Evolutionary conservation across 2,329 filamentous ascomycete genomes (phyloP).

Genomic region (Penicillium sp.): DNA sequence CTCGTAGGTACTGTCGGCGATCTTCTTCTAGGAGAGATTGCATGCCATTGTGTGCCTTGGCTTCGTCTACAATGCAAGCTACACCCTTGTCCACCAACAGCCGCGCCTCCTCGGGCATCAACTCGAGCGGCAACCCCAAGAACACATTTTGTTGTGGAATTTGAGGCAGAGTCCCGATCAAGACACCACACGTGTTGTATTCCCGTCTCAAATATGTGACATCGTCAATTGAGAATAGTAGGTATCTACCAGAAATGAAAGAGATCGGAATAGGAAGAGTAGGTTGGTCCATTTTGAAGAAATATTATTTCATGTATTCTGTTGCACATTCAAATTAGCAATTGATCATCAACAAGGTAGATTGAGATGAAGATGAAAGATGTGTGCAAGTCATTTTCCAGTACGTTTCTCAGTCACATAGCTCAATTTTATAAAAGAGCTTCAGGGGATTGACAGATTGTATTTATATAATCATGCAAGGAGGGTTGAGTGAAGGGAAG

Average conservation of each 20-base stretch:
- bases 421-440: constrained; percentile 44
- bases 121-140: constrained; percentile 79
- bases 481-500: background rate
- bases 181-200: constrained; percentile 81
- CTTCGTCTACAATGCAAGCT: constrained; percentile 80
- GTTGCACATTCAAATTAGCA: constrained; percentile 26
- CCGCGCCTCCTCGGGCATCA: constrained; percentile 86
- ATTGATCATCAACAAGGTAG: constrained; percentile 8
- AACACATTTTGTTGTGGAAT: constrained; percentile 95
- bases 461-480: constrained; percentile 65
- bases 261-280: constrained; percentile 73
- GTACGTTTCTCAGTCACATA: constrained; percentile 47
- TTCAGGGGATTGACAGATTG: constrained; percentile 86
- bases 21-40: constrained; percentile 58
- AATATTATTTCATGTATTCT: constrained; percentile 16
- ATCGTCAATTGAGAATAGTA: constrained; percentile 83
- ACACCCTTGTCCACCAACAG: constrained; percentile 74
- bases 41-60: constrained; percentile 67
- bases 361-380: constrained; percentile 8
- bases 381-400: constrained; percentile 32
- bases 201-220: constrained; percentile 75
- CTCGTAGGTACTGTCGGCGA: constrained; percentile 61
- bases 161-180: constrained; percentile 86
- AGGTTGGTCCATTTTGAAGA: constrained; percentile 36
- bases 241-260: constrained; percentile 74